Base-by-base conservation (phyloP, 2,329 filamentous ascomycete genomes). In the Pseudocercospora pini-densiflorae region DNA sequence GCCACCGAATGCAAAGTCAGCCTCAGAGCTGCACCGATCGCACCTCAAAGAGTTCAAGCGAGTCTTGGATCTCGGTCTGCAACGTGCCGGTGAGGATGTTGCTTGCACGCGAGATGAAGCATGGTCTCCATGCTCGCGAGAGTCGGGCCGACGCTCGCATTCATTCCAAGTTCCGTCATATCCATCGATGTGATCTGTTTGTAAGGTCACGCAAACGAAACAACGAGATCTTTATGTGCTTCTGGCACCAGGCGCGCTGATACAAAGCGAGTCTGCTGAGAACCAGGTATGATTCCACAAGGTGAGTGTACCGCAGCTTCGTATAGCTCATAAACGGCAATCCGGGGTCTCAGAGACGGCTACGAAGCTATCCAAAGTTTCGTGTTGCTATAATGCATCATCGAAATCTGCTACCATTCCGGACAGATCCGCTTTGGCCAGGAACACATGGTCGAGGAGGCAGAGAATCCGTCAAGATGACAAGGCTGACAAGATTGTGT, bases 121-220 rank as follows among this genome's bases (percentile, higher is more conserved):
- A 55, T 55, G 51, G 49, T 29, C 8, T 24, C 24, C 51, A 55
- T 55, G 51, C 51, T 31, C 27, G 51, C 51, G 51, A 55, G 23
- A 27, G 23, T 55, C 51, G 51, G 51, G 12, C 51, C 51, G 23
- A 55, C 51, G 23, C 51, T 55, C 51, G 51, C 14, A 27, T 27
- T 55, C 51, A n/a, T 33, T 27, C 51, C 23, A 55, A 31, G 12
- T 55, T 33, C 33, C 21, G 14, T 40, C 36, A 6, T 43, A 33
- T 61, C 49, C 59, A 21, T 51, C 40, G 16, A 51, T 33, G 40
- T 61, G 16, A 61, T 61, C 59, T 61, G 40, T 61, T 61, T 51
- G 27, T 61, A 16, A 36, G 29, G 21, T 49, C 33, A 14, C 55
- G 31, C 55, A 24, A 59, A 43, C 19, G 33, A 5, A 4, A 27